Conservation (phyloP, 352 stramenopile genomes). For the Pythium insidiosum region DNA sequence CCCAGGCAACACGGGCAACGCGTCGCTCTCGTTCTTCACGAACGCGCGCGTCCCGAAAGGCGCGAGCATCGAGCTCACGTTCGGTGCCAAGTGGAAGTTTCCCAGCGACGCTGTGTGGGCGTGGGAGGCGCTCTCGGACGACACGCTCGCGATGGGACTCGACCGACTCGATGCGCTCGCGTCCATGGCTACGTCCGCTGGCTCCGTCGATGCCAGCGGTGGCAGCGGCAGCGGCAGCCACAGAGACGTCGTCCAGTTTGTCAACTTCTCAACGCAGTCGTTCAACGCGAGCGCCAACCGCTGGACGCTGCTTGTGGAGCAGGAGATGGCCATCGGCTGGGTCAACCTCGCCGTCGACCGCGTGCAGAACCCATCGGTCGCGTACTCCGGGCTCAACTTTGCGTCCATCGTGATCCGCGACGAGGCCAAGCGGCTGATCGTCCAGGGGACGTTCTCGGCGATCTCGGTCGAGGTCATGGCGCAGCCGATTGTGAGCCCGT, state of each 20-base stretch:
- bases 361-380: constrained; percentile 66
- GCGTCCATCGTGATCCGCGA: constrained; percentile 49
- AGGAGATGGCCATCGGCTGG: constrained; percentile 60
- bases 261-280: neutral
- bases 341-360: constrained; percentile 51
- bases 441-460: constrained; percentile 49
- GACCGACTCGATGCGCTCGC: neutral
- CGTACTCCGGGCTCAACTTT: constrained; percentile 64
- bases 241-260: neutral
- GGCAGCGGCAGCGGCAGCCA: too few relatives aligned
- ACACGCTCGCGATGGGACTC: neutral
- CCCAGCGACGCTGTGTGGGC: constrained; percentile 33
- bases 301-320: constrained; percentile 46
- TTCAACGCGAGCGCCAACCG: constrained; percentile 20
- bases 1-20: constrained; percentile 70
- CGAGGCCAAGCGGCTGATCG: constrained; percentile 39
- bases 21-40: constrained; percentile 70
- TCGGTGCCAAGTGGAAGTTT: constrained; percentile 59
- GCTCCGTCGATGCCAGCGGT: neutral
- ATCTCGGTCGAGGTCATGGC: constrained; percentile 66
- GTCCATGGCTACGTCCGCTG: neutral
- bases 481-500: constrained; percentile 60
- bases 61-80: constrained; percentile 49
- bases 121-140: constrained; percentile 27
- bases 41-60: constrained; percentile 39